A percentile compares a stretch with the other conserved stretches of the same genome.
Conservation (phyloP, 306 rosid species). For the Hylodesmum podocarpum region DNA sequence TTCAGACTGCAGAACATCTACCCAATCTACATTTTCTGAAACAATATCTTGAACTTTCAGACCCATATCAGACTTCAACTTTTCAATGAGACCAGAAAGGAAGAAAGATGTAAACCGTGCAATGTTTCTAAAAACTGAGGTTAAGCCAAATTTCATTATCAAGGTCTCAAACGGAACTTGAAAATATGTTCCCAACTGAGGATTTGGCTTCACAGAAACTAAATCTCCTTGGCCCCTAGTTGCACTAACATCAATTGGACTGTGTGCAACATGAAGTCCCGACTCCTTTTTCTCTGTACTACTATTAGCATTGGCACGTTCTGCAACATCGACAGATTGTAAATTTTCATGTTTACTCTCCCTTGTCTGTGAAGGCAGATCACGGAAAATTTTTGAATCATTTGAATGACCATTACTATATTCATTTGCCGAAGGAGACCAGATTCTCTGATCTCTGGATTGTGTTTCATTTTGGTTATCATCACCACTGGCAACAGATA, state of each 20-base stretch:
- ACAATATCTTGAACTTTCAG: constrained; percentile 51
- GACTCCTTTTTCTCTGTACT: constrained; percentile 35
- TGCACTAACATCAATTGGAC: constrained; percentile 27
- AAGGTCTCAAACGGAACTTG: constrained; percentile 41
- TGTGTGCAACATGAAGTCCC: constrained; percentile 29
- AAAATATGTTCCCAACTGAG: constrained; percentile 27
- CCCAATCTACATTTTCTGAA: constrained; percentile 50
- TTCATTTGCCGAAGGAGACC: constrained; percentile 30
- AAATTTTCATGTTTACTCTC: constrained; percentile 38
- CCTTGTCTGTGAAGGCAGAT: constrained; percentile 31
- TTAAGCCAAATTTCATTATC: constrained; percentile 38
- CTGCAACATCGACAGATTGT: constrained; percentile 29
- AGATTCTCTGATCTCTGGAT: constrained; percentile 25
- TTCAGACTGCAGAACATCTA: constrained; percentile 48
- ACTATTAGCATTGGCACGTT: constrained; percentile 25
- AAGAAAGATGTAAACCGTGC: constrained; percentile 40
- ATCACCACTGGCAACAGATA: constrained; percentile 28
- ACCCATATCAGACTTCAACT: constrained; percentile 46
- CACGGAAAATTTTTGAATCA: constrained; percentile 22
- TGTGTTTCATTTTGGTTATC: constrained; percentile 27
- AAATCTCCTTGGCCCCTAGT: constrained; percentile 35
- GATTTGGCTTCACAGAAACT: constrained; percentile 33
- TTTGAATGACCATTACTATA: constrained; percentile 30
- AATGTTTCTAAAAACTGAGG: constrained; percentile 43
- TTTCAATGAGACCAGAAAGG: constrained; percentile 42